Evolutionary conservation across 2,329 filamentous ascomycete species (phyloP), one percentile per base, ranked within the genome.

Genomic region (Cladosporium oxysporum): DNA sequence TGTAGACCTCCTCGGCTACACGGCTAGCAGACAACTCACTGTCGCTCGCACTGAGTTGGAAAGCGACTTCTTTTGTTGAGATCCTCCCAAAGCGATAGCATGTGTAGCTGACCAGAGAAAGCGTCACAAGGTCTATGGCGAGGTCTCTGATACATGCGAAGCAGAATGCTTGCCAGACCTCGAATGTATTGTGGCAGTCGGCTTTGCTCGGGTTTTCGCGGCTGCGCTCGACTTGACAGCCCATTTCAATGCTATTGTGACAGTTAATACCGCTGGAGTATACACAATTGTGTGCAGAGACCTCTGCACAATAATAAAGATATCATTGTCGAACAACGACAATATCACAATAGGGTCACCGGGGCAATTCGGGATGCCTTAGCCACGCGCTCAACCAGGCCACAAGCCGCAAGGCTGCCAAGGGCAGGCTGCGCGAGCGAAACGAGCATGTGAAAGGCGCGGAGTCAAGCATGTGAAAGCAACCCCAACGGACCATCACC

Each of bases 381-480:
- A 61, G 37, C 37, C 58, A 58, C 55, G 23, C 21, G 33, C 21
- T 26, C 12, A 37, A 4, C 37, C 31, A 37, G 53, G n/a, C 53
- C 16, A 44, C 18, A 44, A 23, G 41, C 41, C 21, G 29, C 33
- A 35, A 35, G 33, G 33, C 18, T 11, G 21, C 49, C 26, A 26
- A 28, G 49, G 21, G 49, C 49, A 26, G 47, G 23, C 10, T 21
- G 21, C 3, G 21, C 8, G 12, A n/a, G 33, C 33, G 50, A 53
- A 53, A 18, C 28, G 50, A 26, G 29, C 55, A 58, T 58, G 55
- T 58, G 55, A 58, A 58, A 58, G 53, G 18, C 60, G 60, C 23
- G 60, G 49, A 62, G 59, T 61, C 58, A 44, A 52, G 44, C 60
- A 62, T 62, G 60, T 62, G 60, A 62, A 37, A 62, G 60, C 60